Base-by-base conservation (phyloP, 768 basidiomycete genomes). In the Pilatotrama ljubarskyi region DNA sequence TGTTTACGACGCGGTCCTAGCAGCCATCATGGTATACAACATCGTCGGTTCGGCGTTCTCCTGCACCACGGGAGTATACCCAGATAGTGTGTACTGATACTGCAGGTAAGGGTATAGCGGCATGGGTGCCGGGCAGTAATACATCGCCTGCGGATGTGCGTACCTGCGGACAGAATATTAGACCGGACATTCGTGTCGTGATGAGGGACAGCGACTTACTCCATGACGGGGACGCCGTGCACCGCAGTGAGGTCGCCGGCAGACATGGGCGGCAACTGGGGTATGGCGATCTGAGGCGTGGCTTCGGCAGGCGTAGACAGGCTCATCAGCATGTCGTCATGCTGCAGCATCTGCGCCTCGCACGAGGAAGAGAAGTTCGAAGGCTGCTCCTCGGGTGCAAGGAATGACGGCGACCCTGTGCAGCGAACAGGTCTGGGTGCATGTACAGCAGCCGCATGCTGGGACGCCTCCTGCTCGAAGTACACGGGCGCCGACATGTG, bases 381-480 rank as follows among this genome's bases (percentile, higher is more conserved):
- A 13, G 49, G 32, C 26, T 18, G 50, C 47, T 48, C 51, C 17
- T 58, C 32, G 17, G 56, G 56, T 7, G 47, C 32, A 47, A 63
- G 61, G 52, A 63, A 63, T 18, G 56, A 18, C 40, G 61, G 61
- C 44, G 61, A 63, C 25, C 56, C 61, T n/a, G 52, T 52, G 48
- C 61, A 63, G 35, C 61, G 61, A 24, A 63, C 44, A 32, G 61
- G 61, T 8, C 61, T 56, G 15, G 61, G 61, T 2, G 61, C 61
- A 56, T 63, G 61, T 0, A 63, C 55, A n/a, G 55, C 51, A 29
- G 56, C n/a, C 17, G 61, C 35, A 11, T 47, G 52, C 38, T 38
- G 55, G 20, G 55, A 36, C 15, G 51, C 38, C n/a, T 54, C 25
- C 36, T 51, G 37, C 6, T 22, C n/a, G 20, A 24, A 35, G 47